Evolutionary conservation across 2,329 filamentous ascomycete species (phyloP), one percentile per base, ranked within the genome.

Genomic region (Exophiala sp.): DNA sequence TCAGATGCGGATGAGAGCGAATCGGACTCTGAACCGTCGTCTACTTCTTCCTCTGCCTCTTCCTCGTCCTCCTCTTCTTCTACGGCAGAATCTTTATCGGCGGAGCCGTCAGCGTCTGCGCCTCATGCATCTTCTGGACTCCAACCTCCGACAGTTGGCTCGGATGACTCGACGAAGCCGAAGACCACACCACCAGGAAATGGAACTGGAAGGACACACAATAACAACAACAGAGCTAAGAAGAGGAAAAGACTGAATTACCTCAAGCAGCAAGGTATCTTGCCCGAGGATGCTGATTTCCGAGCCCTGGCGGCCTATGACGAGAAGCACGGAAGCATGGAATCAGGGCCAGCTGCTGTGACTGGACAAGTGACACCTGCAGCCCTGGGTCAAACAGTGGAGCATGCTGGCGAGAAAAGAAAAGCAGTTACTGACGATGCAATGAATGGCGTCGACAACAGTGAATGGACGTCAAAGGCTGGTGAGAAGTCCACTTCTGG

Each of bases 161-260:
- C 38, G 46, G 10, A 47, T 48, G 16, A 60, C 60, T 29, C 43
- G 10, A 13, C 35, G 3, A 41, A 37, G 16, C 3, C 24, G 30
- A 21, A 37, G 50, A 48, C 38, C 24, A 60, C 24, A 60, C n/a
- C 73, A 43, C 76, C 78, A 37, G 72, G 73, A 3, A 46, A 71
- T 52, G 81, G 82, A 13, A 71, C 69, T 24, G 57, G 62, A 18
- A 59, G 63, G 14, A 85, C 82, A 0, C 73, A 73, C 43, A 66
- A 67, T 19, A 75, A 80, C 53, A 85, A 85, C 56, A 60, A 66
- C 23, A 72, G 82, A 32, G 72, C 73, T 34, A 74, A 73, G 48
- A 65, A 75, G 45, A 65, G 69, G 32, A 74, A 74, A 49, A 68
- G 69, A 49, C 66, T 84, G 9, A 65, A 67, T 2, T 69, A 71